Conservation (phyloP, 106 monocot species). For the Acorus gramineus region DNA sequence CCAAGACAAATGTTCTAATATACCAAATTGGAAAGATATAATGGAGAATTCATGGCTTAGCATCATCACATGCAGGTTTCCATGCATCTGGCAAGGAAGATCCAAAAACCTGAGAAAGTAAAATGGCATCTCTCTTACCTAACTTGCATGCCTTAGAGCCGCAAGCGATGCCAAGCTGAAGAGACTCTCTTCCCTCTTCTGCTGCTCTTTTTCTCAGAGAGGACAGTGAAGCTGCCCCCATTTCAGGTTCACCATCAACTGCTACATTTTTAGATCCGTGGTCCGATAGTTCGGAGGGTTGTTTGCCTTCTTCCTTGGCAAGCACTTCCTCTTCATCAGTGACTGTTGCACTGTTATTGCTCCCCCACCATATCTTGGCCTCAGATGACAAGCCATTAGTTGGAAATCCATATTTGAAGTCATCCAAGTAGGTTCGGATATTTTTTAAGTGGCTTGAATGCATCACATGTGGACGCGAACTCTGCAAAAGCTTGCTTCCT, state of each 20-base stretch:
- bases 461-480: conserved; percentile 6
- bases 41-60: no score
- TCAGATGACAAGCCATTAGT: conserved; percentile 43
- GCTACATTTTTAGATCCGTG: conserved; percentile 16
- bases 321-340: conserved; percentile 5
- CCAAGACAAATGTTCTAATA: no score
- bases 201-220: conserved; percentile 44
- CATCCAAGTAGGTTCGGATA: conserved; percentile 59
- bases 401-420: conserved; percentile 77
- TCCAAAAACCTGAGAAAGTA: conserved; percentile 41
- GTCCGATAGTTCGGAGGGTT: conserved; percentile 9
- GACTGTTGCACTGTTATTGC: background rate
- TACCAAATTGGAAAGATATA: no score
- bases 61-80: conserved; percentile 9
- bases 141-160: conserved; percentile 15
- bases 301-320: conserved; percentile 10
- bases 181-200: conserved; percentile 23
- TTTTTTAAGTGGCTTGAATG: conserved; percentile 25
- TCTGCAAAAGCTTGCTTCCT: conserved; percentile 21
- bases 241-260: conserved; percentile 9
- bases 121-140: conserved; percentile 32
- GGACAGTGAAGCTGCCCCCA: conserved; percentile 21
- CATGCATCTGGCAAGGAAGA: conserved; percentile 45
- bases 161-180: conserved; percentile 19
- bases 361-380: conserved; percentile 66